Evolutionary conservation across 2,329 filamentous ascomycete species (phyloP), one percentile per base, ranked within the genome.

Genomic region (Mariannaea elegans): DNA sequence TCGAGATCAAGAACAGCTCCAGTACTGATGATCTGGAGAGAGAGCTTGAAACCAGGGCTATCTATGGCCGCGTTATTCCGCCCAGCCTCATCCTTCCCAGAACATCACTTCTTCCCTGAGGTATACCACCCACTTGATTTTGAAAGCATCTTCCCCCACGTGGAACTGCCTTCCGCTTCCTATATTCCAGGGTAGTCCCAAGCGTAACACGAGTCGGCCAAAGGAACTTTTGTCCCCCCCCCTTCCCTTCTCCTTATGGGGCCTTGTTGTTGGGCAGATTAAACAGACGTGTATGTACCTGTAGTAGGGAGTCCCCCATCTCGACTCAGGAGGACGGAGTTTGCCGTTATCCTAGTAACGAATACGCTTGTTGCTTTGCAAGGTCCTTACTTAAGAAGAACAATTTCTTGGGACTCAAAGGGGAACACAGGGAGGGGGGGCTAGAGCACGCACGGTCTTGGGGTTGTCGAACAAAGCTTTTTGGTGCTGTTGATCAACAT

Each of bases 401-500:
- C 36, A n/a, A 39, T 9, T 8, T 18, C 4, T 7, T 19, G 4
- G 16, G 36, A 39, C 16, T 7, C 36, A 19, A 39, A 19, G 16
- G 16, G 16, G 36, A 39, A 39, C 16, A 14, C 36, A 39, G 18
- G 36, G 36, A 50, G 24, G 12, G 34, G 21, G 21, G 31, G 36
- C 34, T 47, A 31, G 51, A 55, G 31, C 31, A 51, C 54, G 54
- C 47, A 57, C 47, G 54, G 54, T 18, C 54, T 24, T 48, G 36
- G 44, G 36, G 18, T 48, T 48, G n/a, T n/a, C n/a, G n/a, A 52
- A 44, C 39, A 34, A 51, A 36, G 49, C 49, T 48, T 56, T 49
- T 49, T 49, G 45, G 36, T 36, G 31, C 38, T 44, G 45, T 23
- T 56, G 53, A 56, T 56, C 53, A 45, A 56, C 54, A 38, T 23